A percentile compares a stretch with the other conserved stretches of the same genome.
phyloP scores from a whole-genome alignment of 805 yeast genomes.

The Starmerella powellii region DNA sequence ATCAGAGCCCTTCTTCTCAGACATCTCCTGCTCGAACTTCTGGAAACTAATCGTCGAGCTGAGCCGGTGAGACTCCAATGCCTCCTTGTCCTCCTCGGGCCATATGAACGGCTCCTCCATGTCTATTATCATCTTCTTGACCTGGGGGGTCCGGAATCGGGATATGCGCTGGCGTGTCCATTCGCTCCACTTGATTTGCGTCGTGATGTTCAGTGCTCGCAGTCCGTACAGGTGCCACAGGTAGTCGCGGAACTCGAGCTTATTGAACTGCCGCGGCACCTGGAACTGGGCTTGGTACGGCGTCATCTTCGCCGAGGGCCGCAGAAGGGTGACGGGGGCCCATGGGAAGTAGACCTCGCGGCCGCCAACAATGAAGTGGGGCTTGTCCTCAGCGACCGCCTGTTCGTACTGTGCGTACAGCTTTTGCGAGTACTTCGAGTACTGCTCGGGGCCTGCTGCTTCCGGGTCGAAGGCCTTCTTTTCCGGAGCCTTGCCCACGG shows the following conservation, averaged over 20 bases:
- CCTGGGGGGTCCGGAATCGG: constrained; percentile 66
- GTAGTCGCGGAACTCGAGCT: constrained; percentile 87
- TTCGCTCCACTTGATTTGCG: constrained; percentile 66
- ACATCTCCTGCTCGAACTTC: constrained; percentile 41
- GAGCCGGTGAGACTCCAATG: constrained; percentile 23
- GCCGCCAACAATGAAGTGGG: constrained; percentile 77
- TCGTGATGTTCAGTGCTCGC: constrained; percentile 77
- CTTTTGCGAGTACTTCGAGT: constrained; percentile 21
- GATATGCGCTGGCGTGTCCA: constrained; percentile 53
- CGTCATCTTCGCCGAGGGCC: constrained; percentile 92
- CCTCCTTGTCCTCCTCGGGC: constrained; percentile 53
- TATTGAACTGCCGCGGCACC: constrained; percentile 88
- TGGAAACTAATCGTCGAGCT: constrained; percentile 24
- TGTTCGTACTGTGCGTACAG: constrained; percentile 11
- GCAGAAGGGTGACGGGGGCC: constrained; percentile 63
- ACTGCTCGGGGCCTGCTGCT: constrained; percentile 18
- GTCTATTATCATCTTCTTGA: constrained; percentile 92
- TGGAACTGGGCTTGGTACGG: constrained; percentile 95
- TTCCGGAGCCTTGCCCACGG: constrained; percentile 3
- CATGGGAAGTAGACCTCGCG: constrained; percentile 70
- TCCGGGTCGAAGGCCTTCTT: constrained; percentile 13
- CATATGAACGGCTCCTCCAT: constrained; percentile 92
- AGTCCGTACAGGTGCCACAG: constrained; percentile 81
- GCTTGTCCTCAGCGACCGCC: constrained; percentile 34
- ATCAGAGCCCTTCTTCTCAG: constrained; percentile 52